A percentile compares a stretch with the other conserved stretches of the same genome.
phyloP scores from a whole-genome alignment of 2,329 filamentous ascomycete genomes.

The Fusarium sp. region DNA sequence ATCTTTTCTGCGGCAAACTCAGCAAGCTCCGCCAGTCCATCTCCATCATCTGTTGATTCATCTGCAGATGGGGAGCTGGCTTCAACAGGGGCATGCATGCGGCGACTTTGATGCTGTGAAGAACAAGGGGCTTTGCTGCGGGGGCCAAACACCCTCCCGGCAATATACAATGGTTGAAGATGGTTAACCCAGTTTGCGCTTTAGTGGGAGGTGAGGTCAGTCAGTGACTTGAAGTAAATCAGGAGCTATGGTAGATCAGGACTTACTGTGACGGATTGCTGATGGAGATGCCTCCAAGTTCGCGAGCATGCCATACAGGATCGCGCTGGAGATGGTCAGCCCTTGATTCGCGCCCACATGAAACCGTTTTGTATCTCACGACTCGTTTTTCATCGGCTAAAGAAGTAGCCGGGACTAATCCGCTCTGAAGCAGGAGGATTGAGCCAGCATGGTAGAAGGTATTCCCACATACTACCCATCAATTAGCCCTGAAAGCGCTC shows the following conservation, averaged over 20 bases:
- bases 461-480: neutral
- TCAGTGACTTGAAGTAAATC: neutral
- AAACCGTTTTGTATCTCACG: neutral
- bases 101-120: neutral
- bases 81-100: neutral
- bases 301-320: neutral
- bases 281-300: neutral
- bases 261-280: neutral
- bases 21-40: neutral
- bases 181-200: neutral
- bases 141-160: neutral
- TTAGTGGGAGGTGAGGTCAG: neutral
- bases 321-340: neutral
- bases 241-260: neutral
- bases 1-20: neutral
- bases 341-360: fast-evolving
- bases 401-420: neutral
- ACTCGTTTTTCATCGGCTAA: neutral
- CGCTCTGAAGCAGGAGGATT: neutral
- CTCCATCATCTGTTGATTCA: neutral
- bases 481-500: neutral
- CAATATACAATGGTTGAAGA: neutral
- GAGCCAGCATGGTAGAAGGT: neutral
- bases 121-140: neutral
- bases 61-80: neutral